Percentiles rank a stretch among this genome's conserved stretches.
phyloP scores from a whole-genome alignment of 495 filamentous ascomycete genomes.

The Lophiotrema nucula region DNA sequence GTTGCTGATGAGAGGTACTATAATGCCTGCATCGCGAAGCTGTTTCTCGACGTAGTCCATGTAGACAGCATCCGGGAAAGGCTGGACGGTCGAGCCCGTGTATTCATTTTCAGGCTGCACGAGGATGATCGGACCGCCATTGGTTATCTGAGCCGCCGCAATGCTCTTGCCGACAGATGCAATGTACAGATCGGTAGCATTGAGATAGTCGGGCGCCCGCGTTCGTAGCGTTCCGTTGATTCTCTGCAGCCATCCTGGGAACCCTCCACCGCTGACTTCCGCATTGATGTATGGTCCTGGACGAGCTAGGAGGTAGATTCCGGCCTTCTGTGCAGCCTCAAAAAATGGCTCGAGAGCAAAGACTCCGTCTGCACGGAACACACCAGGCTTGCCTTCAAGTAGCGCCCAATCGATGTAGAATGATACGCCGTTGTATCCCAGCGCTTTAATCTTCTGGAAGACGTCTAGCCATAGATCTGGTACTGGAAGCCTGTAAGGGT shows the following conservation, averaged over 20 bases:
- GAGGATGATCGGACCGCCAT: conserved; percentile 74
- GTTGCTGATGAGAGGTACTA: conserved; percentile 75
- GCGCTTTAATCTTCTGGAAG: conserved; percentile 75
- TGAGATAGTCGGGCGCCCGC: conserved; percentile 56
- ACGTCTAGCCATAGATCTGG: conserved; percentile 69
- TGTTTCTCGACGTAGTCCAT: conserved; percentile 70
- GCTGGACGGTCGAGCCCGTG: conserved; percentile 44
- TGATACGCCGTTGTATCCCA: conserved; percentile 73
- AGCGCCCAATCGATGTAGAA: conserved; percentile 80
- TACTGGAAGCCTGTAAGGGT: conserved; percentile 72
- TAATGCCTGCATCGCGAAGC: conserved; percentile 64
- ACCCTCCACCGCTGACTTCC: conserved; percentile 62
- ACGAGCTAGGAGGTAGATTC: conserved; percentile 72
- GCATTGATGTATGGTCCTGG: conserved; percentile 73
- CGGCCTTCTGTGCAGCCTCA: conserved; percentile 63
- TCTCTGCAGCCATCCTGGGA: conserved; percentile 65
- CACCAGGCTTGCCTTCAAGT: conserved; percentile 69
- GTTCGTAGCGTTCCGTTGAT: conserved; percentile 62
- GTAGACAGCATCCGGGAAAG: conserved; percentile 54
- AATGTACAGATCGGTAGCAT: conserved; percentile 59
- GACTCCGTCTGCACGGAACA: conserved; percentile 66
- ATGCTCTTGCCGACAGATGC: conserved; percentile 55
- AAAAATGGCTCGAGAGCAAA: conserved; percentile 72
- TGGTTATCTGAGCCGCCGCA: conserved; percentile 72
- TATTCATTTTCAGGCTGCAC: conserved; percentile 83